Percentiles rank a stretch among this genome's conserved stretches.
Evolutionary conservation across 2,329 filamentous ascomycete species (phyloP).

Genomic region (Aspergillus phoenicis): DNA sequence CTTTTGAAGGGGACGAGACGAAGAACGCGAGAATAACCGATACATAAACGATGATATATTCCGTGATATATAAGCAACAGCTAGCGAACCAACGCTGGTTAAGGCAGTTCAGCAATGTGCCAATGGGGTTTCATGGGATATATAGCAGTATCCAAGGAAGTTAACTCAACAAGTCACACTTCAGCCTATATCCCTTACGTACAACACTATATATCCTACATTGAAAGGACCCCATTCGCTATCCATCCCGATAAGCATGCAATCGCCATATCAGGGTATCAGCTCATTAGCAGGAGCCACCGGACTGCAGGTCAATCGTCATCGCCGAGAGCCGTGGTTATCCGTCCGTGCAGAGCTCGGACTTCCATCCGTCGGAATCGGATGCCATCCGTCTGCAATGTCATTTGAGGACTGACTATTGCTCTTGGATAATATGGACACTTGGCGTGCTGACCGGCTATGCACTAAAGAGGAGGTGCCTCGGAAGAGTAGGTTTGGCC

Average conservation of each 20-base stretch:
- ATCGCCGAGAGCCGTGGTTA: slow-evolving; percentile 2
- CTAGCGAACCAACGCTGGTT: not conserved
- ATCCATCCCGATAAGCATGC: not conserved
- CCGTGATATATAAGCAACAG: not conserved
- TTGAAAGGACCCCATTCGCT: not conserved
- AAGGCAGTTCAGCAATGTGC: not conserved
- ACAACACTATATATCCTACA: not conserved
- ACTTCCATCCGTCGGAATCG: slow-evolving; percentile 1
- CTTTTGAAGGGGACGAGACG: not conserved
- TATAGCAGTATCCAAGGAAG: not conserved
- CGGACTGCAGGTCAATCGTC: not conserved
- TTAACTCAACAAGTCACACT: not conserved
- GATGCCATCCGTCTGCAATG: not conserved
- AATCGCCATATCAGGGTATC: not conserved
- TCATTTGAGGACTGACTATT: not conserved
- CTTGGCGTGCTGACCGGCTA: not conserved
- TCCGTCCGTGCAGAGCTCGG: not conserved
- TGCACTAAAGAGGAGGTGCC: not conserved
- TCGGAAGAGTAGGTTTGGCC: not conserved
- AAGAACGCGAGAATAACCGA: not conserved
- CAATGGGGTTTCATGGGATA: not conserved
- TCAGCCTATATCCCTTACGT: not conserved
- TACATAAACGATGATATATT: not conserved
- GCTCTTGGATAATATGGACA: not conserved
- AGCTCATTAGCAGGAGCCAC: not conserved